Evolutionary conservation across 2,329 filamentous ascomycete genomes (phyloP).

Genomic region (Arthrobotrys conoides): DNA sequence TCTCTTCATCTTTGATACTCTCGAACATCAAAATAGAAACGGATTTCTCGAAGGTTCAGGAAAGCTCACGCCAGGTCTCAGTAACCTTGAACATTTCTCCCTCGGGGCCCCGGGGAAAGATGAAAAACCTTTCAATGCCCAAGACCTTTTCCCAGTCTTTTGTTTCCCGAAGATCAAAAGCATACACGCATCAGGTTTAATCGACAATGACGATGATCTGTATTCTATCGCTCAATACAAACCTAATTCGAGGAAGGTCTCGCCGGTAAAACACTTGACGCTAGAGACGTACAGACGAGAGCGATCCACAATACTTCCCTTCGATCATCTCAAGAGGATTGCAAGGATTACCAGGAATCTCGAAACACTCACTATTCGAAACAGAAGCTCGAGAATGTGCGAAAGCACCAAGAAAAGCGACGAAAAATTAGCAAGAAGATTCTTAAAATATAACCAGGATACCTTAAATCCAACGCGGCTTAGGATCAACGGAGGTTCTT

Average conservation of each 20-base stretch:
- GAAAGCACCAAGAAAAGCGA: background rate
- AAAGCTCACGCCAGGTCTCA: background rate
- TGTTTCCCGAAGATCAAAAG: background rate
- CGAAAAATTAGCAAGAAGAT: background rate
- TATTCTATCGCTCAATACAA: background rate
- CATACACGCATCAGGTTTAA: background rate
- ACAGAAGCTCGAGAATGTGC: background rate
- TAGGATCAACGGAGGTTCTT: slow-evolving; percentile 23
- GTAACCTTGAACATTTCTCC: background rate
- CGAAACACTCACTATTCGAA: slow-evolving; percentile 1
- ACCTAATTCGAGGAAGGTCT: background rate
- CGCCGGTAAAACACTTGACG: background rate
- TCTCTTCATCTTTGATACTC: slow-evolving; percentile 4
- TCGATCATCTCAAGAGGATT: background rate
- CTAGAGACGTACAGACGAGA: background rate
- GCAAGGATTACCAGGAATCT: slow-evolving; percentile 10
- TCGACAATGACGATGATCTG: too few relatives aligned
- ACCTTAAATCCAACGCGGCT: background rate
- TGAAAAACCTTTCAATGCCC: background rate
- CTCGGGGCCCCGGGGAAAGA: background rate
- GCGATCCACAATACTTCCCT: background rate
- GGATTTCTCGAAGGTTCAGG: background rate
- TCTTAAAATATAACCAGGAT: slow-evolving; percentile 15
- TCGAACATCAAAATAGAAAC: background rate
- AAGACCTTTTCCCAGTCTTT: slow-evolving; percentile 2